phyloP scores from a whole-genome alignment of 331 rosid species.

The Stylosanthes scabra region DNA sequence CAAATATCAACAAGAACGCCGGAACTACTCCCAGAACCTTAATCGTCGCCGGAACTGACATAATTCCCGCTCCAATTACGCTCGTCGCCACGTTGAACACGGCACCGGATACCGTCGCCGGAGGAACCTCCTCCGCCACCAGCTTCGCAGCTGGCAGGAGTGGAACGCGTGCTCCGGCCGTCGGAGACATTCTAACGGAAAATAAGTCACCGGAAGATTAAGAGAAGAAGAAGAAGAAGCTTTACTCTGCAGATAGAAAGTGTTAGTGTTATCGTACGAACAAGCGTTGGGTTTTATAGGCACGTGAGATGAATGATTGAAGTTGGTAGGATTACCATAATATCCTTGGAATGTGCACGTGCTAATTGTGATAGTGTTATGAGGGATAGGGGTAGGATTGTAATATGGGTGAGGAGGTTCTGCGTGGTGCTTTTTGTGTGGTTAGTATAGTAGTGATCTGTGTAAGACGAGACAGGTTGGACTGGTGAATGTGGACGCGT shows the following conservation, averaged over 20 bases:
- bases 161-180: constrained; percentile 43
- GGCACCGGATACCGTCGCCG: constrained; percentile 68
- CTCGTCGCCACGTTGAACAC: constrained; percentile 89
- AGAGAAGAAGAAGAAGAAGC: not conserved
- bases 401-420: constrained; percentile 7
- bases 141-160: constrained; percentile 46
- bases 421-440: not conserved
- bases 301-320: constrained; percentile 23
- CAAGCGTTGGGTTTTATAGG: not conserved
- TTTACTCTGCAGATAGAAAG: not conserved
- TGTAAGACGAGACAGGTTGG: constrained; percentile 1
- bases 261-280: not conserved
- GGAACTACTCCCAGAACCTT: constrained; percentile 88
- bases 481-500: not conserved
- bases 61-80: constrained; percentile 90
- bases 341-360: not conserved
- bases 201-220: not conserved
- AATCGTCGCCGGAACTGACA: constrained; percentile 91
- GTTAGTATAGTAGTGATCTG: not conserved
- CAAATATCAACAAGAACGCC: constrained; percentile 60
- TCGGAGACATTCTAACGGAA: constrained; percentile 61
- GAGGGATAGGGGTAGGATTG: constrained; percentile 18
- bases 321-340: not conserved
- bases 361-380: not conserved
- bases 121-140: constrained; percentile 14